Conservation (phyloP, 495 filamentous ascomycete species). For the Aspergillus carlsbadensis region DNA sequence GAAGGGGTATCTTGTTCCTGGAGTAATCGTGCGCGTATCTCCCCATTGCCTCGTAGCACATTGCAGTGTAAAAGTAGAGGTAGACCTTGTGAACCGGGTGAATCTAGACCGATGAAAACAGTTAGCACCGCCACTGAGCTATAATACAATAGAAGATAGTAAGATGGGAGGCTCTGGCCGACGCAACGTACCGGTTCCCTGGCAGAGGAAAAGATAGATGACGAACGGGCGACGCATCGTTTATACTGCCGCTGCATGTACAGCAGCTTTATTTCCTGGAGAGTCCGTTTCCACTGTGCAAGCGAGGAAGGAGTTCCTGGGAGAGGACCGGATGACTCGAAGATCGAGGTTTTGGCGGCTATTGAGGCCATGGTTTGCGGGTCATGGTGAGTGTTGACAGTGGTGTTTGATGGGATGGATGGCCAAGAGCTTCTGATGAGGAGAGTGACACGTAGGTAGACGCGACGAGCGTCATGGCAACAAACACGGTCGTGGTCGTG, state of each 20-base stretch:
- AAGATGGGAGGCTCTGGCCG: too few relatives aligned
- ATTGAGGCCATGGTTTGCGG: slow-evolving; percentile 15
- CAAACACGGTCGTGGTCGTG: slow-evolving; percentile 1
- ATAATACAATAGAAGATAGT: not conserved
- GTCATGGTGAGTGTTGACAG: not conserved
- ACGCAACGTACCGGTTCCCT: slow-evolving; percentile 28
- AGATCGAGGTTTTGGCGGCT: slow-evolving; percentile 18
- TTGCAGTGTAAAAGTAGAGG: slow-evolving; percentile 46
- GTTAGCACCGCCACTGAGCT: not conserved
- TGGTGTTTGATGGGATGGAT: too few relatives aligned
- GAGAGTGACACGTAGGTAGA: not conserved
- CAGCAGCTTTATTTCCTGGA: slow-evolving; percentile 35
- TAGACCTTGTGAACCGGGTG: slow-evolving; percentile 38
- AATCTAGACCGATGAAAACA: slow-evolving; percentile 23
- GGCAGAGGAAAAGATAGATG: slow-evolving; percentile 27
- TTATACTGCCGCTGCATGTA: slow-evolving; percentile 45
- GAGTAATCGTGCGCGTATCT: slow-evolving; percentile 44
- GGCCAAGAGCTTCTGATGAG: not conserved
- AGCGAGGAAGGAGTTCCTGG: slow-evolving; percentile 9
- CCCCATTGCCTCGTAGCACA: slow-evolving; percentile 44
- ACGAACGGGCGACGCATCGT: slow-evolving; percentile 39
- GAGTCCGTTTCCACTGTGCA: slow-evolving; percentile 33
- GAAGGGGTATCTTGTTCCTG: slow-evolving; percentile 33
- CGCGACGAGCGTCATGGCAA: slow-evolving; percentile 16
- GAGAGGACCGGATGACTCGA: slow-evolving; percentile 16